Conservation (phyloP, 2,329 filamentous ascomycete genomes). For the Pseudogymnoascus sp. region DNA sequence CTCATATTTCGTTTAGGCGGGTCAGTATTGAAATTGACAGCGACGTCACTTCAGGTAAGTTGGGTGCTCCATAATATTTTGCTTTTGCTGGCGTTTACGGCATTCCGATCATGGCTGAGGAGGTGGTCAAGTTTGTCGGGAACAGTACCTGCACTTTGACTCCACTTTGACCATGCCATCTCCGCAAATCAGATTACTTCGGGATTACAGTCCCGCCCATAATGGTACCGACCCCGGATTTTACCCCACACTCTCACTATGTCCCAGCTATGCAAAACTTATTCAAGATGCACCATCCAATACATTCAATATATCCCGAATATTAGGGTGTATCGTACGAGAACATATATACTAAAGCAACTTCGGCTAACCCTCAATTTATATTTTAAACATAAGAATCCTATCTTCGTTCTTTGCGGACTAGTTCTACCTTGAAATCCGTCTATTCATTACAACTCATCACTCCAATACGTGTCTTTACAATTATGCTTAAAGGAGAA, state of each 20-base stretch:
- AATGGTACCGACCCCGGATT: not conserved
- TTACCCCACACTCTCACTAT: not conserved
- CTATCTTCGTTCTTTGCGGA: not conserved
- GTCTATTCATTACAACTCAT: not conserved
- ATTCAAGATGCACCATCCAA: not conserved
- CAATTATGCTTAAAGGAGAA: not conserved
- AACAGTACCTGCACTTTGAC: too few species aligned
- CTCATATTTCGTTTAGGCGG: not conserved
- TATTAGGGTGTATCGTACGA: not conserved
- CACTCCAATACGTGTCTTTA: not conserved
- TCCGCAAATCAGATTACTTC: not conserved
- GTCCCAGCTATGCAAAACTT: not conserved
- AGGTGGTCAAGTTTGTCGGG: not conserved
- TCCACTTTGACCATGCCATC: not conserved
- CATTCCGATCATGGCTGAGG: too few species aligned
- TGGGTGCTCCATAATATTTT: not conserved
- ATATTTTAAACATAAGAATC: not conserved
- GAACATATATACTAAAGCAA: not conserved
- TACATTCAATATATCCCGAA: not conserved
- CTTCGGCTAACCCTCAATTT: not conserved
- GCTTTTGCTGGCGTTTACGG: too few species aligned
- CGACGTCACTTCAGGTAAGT: not conserved
- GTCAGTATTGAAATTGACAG: not conserved
- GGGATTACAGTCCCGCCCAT: not conserved
- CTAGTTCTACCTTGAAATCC: not conserved